phyloP scores from a whole-genome alignment of 208 protist genomes.

The Histomonas meleagridis region DNA sequence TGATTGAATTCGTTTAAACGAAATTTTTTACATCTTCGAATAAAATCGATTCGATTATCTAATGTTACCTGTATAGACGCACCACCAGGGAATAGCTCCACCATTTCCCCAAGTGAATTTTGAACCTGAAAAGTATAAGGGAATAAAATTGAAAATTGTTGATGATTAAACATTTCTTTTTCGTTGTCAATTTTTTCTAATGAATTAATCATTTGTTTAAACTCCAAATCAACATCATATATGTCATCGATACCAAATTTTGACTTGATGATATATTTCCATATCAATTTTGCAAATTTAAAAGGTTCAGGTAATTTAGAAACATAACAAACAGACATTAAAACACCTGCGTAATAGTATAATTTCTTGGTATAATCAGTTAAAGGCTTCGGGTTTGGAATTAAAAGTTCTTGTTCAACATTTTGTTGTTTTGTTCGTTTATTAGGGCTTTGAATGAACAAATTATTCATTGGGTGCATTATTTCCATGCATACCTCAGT shows the following conservation, averaged over 20 bases:
- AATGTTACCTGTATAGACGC: background rate
- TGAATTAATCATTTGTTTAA: background rate
- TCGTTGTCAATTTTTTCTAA: background rate
- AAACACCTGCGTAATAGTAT: background rate
- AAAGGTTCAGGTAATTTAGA: background rate
- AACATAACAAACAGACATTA: constrained; percentile 20
- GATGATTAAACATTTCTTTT: background rate
- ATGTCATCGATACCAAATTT: background rate
- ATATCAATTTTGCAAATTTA: background rate
- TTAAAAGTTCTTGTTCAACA: background rate
- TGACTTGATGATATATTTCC: background rate
- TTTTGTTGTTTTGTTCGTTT: background rate
- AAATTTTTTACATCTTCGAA: background rate
- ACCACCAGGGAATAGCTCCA: background rate
- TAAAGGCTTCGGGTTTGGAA: background rate
- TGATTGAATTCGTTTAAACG: constrained; percentile 24
- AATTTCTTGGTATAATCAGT: background rate
- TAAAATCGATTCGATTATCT: background rate
- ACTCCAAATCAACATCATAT: background rate
- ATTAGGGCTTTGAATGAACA: constrained; percentile 20
- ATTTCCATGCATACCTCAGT: constrained; percentile 26
- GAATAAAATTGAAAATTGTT: background rate
- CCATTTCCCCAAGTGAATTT: background rate
- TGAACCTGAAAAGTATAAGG: background rate
- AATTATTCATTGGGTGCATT: background rate